Percentiles rank a stretch among this genome's conserved stretches.
phyloP scores from a whole-genome alignment of 306 rosid species.

The Leucaena leucocephala region DNA sequence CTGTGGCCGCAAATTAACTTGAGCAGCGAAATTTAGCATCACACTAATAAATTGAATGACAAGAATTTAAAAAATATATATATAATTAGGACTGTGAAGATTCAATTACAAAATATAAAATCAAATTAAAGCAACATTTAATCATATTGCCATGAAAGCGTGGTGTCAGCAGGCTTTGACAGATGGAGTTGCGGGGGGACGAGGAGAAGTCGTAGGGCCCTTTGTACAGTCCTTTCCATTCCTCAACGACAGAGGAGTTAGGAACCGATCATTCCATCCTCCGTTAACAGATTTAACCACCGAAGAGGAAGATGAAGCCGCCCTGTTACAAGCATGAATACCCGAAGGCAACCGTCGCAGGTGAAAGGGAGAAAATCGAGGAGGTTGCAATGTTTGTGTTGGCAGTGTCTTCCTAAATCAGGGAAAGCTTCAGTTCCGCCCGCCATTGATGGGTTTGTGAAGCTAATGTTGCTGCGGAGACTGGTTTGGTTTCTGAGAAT shows the following conservation, averaged over 20 bases:
- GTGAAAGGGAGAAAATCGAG: slow-evolving; percentile 91
- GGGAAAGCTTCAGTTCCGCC: slow-evolving; percentile 97
- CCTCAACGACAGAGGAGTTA: slow-evolving; percentile 63
- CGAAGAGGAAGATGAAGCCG: background rate
- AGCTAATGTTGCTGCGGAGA: background rate
- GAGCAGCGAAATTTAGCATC: background rate
- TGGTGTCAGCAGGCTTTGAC: slow-evolving; percentile 51
- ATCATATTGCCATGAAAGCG: background rate
- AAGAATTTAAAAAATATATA: background rate
- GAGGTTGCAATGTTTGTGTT: slow-evolving; percentile 64
- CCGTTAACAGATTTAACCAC: slow-evolving; percentile 15
- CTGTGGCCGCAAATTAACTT: background rate
- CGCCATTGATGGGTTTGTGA: slow-evolving; percentile 43
- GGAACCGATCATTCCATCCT: slow-evolving; percentile 58
- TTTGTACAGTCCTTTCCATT: slow-evolving; percentile 61
- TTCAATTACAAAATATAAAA: background rate
- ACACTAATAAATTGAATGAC: background rate
- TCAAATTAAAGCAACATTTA: background rate
- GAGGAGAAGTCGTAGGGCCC: slow-evolving; percentile 48
- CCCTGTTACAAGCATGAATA: slow-evolving; percentile 64
- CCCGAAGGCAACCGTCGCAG: slow-evolving; percentile 72
- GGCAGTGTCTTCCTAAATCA: slow-evolving; percentile 86
- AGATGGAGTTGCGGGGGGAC: slow-evolving; percentile 43
- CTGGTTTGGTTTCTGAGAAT: background rate
- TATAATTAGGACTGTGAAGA: background rate